Base-by-base conservation (phyloP, 345 rosid genomes). In the Jatropha curcas region DNA sequence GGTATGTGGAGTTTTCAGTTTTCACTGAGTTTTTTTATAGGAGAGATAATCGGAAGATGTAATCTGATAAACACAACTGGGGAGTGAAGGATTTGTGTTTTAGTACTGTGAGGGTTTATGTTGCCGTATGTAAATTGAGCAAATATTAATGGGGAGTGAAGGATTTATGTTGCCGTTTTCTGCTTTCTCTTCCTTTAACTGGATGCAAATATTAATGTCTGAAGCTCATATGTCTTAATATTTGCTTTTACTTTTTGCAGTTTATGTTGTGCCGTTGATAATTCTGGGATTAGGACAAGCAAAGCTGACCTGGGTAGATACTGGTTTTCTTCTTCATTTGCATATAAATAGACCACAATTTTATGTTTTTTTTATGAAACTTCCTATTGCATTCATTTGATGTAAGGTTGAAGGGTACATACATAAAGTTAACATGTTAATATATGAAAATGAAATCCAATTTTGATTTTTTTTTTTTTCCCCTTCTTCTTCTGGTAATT, bases 51-150 rank as follows among this genome's bases (percentile, higher is more conserved):
- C 56, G 24, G 55, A 31, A 70, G 60, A 8, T 66, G 68, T 7
- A 57, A 48, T 43, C 53, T 27, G 73, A 43, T 34, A 43, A 30
- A 27, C 45, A 45, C 55, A 53, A 12, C 16, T 60, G 24, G 65
- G 41, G 60, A 46, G 67, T 57, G 71, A 63, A 48, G 72, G 48
- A 1, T 39, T 50, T 71, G 13, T 74, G 68, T 72, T 58, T 16
- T 72, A 62, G 60, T 72, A 63, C 20, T 72, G 58, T 55, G 73
- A 56, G 52, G 52, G 4, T 55, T 33, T 16, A 66, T 63, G 43
- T 28, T 67, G 30, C 57, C 51, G 31, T 4, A 59, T 71, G 76
- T 74, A 79, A 65, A 75, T 58, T 46, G 41, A 52, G 71, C 64
- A 27, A 73, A 37, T 67, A n/a, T n/a, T n/a, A n/a, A n/a, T n/a